Base-by-base conservation (phyloP, 768 basidiomycete genomes). In the Candolleomyces eurysporus region DNA sequence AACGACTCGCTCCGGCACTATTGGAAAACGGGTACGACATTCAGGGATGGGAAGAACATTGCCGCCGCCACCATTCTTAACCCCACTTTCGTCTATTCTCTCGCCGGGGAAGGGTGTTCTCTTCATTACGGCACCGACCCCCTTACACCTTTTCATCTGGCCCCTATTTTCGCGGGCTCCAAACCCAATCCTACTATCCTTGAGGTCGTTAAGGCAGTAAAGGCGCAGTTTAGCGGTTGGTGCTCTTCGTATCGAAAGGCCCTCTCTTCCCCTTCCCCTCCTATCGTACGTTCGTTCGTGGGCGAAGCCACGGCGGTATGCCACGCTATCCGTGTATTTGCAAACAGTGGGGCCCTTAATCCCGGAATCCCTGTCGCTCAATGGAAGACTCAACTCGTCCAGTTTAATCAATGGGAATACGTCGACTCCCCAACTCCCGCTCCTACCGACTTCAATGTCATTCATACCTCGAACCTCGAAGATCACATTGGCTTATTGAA, bases 401-500 rank as follows among this genome's bases (percentile, higher is more conserved):
- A 52, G 16, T 39, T 61, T 4, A 48, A 52, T 22, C 13, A 30
- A 6, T 56, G 48, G 22, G 55, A 61, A 26, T 61, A 61, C 39
- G 46, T 46, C 30, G 46, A 46, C 17, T 5, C 14, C 16, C 30
- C 48, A 40, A 16, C 17, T 13, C 31, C 48, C 2, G 61, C 61
- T 5, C 48, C 51, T 1, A 52, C 69, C 10, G 51, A 54, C 1
- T 84, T 83, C 64, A 71, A 79, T 59, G 72, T 80, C 58, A 78
- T 84, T 40, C 81, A 84, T 42, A 78, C 82, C 0, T 83, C 82
- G 26, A 83, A 84, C 61, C 70, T 84, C 32, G 65, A 70, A 4
- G 82, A 84, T 64, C 79, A 80, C 63, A 40, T 79, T 21, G 83
- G 82, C 0, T 66, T 82, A 11, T 60, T 84, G 19, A 84, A 84